These are phyloP conservation scores for Ambrosia trifida DNA, from an alignment of 129 eudicot genomes.

Conservation along the genomic window DNA sequence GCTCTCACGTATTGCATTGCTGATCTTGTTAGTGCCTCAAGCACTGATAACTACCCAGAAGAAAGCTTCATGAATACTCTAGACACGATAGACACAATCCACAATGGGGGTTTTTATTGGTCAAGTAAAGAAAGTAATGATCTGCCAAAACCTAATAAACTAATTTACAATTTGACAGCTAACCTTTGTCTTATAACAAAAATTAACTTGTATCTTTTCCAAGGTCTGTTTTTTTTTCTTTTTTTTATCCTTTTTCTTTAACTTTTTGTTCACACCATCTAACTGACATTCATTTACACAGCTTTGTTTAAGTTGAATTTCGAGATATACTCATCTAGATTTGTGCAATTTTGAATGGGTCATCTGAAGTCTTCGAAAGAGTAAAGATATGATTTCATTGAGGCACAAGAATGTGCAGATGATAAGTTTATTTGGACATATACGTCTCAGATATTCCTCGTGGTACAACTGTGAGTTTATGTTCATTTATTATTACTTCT, in stretches of 20 bases:
- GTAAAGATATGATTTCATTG: constrained; percentile 27
- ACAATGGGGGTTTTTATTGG: constrained; percentile 66
- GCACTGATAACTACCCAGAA: constrained; percentile 79
- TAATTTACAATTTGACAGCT: constrained; percentile 45
- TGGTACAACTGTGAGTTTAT: constrained; percentile 58
- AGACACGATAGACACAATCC: constrained; percentile 50
- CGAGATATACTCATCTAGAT: constrained; percentile 72
- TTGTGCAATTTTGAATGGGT: constrained; percentile 67
- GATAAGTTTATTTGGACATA: constrained; percentile 78
- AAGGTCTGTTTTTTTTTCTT: no score
- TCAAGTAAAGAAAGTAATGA: constrained; percentile 81
- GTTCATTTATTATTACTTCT: not conserved
- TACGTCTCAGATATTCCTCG: constrained; percentile 59
- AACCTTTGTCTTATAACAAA: constrained; percentile 62
- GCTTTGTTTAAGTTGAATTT: constrained; percentile 56
- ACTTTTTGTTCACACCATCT: constrained; percentile 5
- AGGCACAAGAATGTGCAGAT: constrained; percentile 44
- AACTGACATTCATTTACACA: constrained; percentile 25
- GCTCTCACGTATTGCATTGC: constrained; percentile 52
- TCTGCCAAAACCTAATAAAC: no score
- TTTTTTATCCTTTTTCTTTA: not conserved
- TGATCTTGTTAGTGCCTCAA: constrained; percentile 72
- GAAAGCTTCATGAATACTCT: constrained; percentile 70
- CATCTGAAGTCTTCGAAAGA: constrained; percentile 47
- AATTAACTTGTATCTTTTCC: constrained; percentile 63